These are phyloP conservation scores for Kurtzmaniella quercitrusa DNA, from an alignment of 1,139 yeast genomes.

Conservation along the genomic window DNA sequence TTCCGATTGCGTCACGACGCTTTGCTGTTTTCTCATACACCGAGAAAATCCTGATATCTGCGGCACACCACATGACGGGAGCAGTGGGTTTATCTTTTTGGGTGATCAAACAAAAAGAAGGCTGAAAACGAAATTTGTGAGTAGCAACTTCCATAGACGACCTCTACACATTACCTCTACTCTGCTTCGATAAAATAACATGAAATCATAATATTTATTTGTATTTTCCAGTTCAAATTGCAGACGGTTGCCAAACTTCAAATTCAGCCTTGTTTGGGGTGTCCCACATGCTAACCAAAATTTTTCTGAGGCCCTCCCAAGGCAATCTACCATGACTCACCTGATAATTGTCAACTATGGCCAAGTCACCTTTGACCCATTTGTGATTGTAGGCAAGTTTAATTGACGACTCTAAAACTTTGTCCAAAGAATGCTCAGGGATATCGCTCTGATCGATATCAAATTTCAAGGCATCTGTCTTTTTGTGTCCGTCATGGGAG, in stretches of 20 bases:
- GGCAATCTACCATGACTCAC: constrained; percentile 25
- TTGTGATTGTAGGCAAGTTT: constrained; percentile 15
- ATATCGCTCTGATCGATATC: constrained; percentile 17
- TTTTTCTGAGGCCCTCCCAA: constrained; percentile 15
- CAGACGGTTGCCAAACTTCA: constrained; percentile 4
- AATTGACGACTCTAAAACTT: constrained; percentile 13
- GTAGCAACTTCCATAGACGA: too few relatives aligned
- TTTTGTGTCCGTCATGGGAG: constrained; percentile 5
- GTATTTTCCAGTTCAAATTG: too few relatives aligned
- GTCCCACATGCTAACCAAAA: constrained; percentile 20
- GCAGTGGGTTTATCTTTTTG: too few relatives aligned
- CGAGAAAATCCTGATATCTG: too few relatives aligned
- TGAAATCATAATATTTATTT: too few relatives aligned
- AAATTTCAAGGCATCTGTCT: constrained; percentile 14
- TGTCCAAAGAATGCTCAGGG: constrained; percentile 15
- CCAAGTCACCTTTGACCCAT: constrained; percentile 27
- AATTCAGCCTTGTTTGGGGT: constrained; percentile 3
- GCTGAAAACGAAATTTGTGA: too few relatives aligned
- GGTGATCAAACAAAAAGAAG: too few relatives aligned
- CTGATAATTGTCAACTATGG: constrained; percentile 25
- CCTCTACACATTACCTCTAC: too few relatives aligned
- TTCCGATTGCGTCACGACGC: too few relatives aligned
- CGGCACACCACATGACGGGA: too few relatives aligned
- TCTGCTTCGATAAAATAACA: too few relatives aligned
- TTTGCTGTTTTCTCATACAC: too few relatives aligned